Base-by-base conservation (phyloP, 2,329 filamentous ascomycete genomes). In the Pseudogymnoascus sp. region DNA sequence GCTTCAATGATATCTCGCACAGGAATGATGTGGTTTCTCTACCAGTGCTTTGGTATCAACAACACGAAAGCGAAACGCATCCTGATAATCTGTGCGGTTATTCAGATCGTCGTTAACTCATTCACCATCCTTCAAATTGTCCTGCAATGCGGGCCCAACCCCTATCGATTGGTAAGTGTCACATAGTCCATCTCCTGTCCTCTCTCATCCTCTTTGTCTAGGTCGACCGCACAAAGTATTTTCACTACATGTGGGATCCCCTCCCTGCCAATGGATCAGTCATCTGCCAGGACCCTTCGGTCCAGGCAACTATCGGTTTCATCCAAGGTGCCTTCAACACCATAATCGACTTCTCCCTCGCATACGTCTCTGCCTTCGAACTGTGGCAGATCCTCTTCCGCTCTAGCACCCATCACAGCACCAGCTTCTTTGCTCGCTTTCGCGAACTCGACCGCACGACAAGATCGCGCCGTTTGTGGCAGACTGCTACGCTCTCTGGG, bases 181-280 rank as follows among this genome's bases (percentile, higher is more conserved):
- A 16, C 21, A 54, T 16, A 19, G 16, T 7, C 8, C 48, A 31
- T 28, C 43, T 14, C 11, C n/a, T 10, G 13, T 28, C 7, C 28
- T 23, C 6, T 60, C 28, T 60, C n/a, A 23, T 48, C 41, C 25
- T 31, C 19, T n/a, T 21, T 34, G 13, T 21, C 39, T 41, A 39
- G 28, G 28, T 36, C 3, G 62, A 76, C 61, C 68, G 74, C 16
- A 65, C 73, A 4, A 62, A 67, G 34, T 76, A 75, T 57, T 76
- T 76, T 62, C 72, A 76, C 45, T 76, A 76, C 36, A 75, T 75
- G 73, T 76, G 75, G 75, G 75, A 75, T 65, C 69, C 72, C 5
- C 66, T 74, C 1, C 75, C 75, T 6, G 48, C 65, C 7, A 72
- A 76, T 65, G 72, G 73, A 2, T 76, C 75, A 1, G 73, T 76